phyloP scores from a whole-genome alignment of 768 basidiomycete species.

The Lentinula detonsa region DNA sequence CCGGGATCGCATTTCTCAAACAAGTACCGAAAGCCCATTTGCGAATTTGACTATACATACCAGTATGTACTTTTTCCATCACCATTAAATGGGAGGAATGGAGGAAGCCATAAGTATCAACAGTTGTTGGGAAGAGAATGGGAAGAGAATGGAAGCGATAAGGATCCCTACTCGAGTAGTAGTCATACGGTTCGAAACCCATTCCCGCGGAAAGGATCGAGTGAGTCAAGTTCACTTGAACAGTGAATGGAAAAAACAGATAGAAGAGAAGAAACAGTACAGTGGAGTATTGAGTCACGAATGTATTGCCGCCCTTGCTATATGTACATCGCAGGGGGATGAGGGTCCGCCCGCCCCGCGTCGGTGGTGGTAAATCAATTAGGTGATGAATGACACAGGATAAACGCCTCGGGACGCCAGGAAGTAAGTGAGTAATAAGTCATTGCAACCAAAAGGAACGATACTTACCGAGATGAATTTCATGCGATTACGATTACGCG shows the following conservation, averaged over 20 bases:
- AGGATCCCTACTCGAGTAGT: background rate
- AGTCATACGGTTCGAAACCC: background rate
- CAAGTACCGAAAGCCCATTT: background rate
- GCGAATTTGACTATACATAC: background rate
- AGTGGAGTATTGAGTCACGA: background rate
- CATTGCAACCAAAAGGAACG: too few species aligned
- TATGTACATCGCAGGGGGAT: too few species aligned
- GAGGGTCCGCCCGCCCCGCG: too few species aligned
- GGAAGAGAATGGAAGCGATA: background rate
- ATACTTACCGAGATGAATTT: too few species aligned
- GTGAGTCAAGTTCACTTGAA: background rate
- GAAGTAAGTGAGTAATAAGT: too few species aligned
- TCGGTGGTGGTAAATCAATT: too few species aligned
- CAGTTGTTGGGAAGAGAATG: background rate
- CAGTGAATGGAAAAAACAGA: background rate
- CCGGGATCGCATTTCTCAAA: too few species aligned
- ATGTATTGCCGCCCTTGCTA: background rate
- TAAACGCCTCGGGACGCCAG: too few species aligned
- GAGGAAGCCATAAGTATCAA: background rate
- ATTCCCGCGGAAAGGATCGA: background rate
- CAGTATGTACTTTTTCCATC: background rate
- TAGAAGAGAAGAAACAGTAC: background rate
- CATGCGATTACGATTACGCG: too few species aligned
- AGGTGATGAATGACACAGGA: too few species aligned
- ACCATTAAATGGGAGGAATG: background rate